Conservation (phyloP, 192 early-diverging fungal species). For the Rhizophlyctis rosea region DNA sequence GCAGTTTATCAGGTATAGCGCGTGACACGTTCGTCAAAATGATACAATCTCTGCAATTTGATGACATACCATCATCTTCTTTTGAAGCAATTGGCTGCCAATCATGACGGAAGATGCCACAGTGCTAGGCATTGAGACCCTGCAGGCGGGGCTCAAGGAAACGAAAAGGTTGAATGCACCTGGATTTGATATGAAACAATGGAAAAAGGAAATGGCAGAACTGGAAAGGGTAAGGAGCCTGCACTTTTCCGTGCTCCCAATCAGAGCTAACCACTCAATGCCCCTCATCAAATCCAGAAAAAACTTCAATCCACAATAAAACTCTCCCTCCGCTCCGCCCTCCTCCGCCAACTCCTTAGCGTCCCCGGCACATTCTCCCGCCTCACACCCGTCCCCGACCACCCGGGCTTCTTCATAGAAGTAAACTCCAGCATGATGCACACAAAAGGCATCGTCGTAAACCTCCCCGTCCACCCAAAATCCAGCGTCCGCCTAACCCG, state of each 20-base stretch:
- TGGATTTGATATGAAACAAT: slow-evolving; percentile 30
- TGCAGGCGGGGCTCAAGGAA: slow-evolving; percentile 39
- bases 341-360: slow-evolving; percentile 42
- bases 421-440: slow-evolving; percentile 42
- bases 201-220: slow-evolving; percentile 31
- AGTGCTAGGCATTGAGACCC: slow-evolving; percentile 40
- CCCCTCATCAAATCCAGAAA: too few relatives aligned
- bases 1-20: slow-evolving; percentile 44
- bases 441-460: slow-evolving; percentile 48
- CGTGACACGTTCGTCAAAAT: not conserved
- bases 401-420: slow-evolving; percentile 52
- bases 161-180: slow-evolving; percentile 31
- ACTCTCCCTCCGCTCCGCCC: slow-evolving; percentile 45
- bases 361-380: slow-evolving; percentile 46
- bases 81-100: slow-evolving; percentile 50
- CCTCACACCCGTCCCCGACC: slow-evolving; percentile 44
- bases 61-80: not conserved
- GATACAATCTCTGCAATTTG: too few relatives aligned
- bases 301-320: not conserved
- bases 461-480: slow-evolving; percentile 53
- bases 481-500: slow-evolving; percentile 51
- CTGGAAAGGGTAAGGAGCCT: slow-evolving; percentile 31
- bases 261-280: not conserved
- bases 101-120: slow-evolving; percentile 51
- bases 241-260: not conserved